Evolutionary conservation across 139 green algal genomes (phyloP).

Genomic region (Chlorella sorokiniana): DNA sequence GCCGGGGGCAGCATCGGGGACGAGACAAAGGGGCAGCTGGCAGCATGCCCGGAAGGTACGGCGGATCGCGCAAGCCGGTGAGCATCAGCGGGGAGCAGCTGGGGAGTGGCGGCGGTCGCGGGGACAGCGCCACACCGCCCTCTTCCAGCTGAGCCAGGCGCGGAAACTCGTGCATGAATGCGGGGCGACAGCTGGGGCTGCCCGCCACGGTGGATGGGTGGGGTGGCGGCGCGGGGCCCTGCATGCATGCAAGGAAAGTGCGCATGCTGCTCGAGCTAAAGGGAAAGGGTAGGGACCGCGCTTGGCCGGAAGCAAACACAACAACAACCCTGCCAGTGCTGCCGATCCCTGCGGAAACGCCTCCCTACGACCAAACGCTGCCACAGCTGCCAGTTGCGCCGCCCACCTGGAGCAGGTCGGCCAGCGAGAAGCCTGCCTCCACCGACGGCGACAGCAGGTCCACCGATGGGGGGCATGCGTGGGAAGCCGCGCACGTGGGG

Average conservation of each 20-base stretch:
- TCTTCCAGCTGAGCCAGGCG: not conserved
- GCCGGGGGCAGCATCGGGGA: not conserved
- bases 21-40: not conserved
- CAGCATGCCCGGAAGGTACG: conserved; percentile 9
- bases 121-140: not conserved
- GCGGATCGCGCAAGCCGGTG: conserved; percentile 1
- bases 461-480: not conserved
- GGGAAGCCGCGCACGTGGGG: not conserved
- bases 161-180: conserved; percentile 6
- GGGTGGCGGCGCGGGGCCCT: not conserved
- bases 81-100: conserved; percentile 25
- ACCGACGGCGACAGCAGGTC: not conserved
- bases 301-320: not conserved
- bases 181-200: conserved; percentile 1
- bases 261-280: not conserved
- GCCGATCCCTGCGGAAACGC: not conserved
- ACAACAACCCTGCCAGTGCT: not conserved
- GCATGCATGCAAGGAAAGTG: not conserved
- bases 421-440: conserved; percentile 20
- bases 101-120: conserved; percentile 5
- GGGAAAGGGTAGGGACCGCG: not conserved
- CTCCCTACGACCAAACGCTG: no score
- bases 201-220: not conserved
- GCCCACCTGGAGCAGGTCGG: conserved; percentile 25
- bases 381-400: not conserved